Base-by-base conservation (phyloP, 768 basidiomycete genomes). In the Holtermanniella nyarrowii region DNA sequence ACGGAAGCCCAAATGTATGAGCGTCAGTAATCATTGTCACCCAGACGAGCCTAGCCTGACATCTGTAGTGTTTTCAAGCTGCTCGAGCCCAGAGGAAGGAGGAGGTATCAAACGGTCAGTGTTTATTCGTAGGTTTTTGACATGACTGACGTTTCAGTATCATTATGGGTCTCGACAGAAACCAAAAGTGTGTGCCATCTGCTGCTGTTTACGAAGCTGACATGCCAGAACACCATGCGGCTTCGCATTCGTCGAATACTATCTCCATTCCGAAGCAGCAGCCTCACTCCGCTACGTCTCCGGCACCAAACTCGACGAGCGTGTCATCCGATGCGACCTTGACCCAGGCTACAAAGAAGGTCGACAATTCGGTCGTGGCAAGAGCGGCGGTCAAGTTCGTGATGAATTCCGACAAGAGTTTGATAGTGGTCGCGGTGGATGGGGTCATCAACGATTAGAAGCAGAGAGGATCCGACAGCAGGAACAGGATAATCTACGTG, bases 221-320 rank as follows among this genome's bases (percentile, higher is more conserved):
- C 40, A 25, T 21, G 43, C 5, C 51, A 72, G 71, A 51, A 71
- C 72, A 13, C 72, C 72, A 1, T 73, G 72, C 53, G 72, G 72
- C 3, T 73, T 73, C 57, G 70, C 70, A 22, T 73, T 73, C 44
- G 72, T 73, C 27, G 72, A 73, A 54, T 99, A 87, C 69, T 97
- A 96, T 69, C 88, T 88, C 10, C 89, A 96, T 65, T 77, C 82
- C 4, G 91, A 97, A 72, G 93, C 95, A 16, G 76, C 95, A 39
- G 86, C 89, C 40, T 83, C 85, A 56, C 83, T 97, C 80, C 82
- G 85, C 44, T 91, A 95, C 71, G 81, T 97, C 62, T 89, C 86
- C 46, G 95, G 93, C n/a, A 90, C 91, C 27, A 97, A 97, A 75
- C 82, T 99, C 20, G 95, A 99, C 72, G 95, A 99, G 73, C 85